Evolutionary conservation across 371 early-diverging fungal species (phyloP).

Genomic region (Capillidium rhysosporum): DNA sequence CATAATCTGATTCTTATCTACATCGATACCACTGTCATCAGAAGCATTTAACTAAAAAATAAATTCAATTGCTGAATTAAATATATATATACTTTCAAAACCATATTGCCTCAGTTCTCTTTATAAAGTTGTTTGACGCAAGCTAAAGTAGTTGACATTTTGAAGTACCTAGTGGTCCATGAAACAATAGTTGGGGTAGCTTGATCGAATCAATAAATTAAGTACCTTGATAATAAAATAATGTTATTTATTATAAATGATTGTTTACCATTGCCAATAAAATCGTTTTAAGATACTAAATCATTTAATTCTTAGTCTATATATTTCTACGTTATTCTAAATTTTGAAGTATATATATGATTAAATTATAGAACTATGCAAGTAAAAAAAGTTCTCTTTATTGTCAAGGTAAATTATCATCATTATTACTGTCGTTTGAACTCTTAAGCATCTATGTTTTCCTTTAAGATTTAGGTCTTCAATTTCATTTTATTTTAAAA

Average conservation of each 20-base stretch:
- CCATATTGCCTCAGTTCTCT: slow-evolving; percentile 55
- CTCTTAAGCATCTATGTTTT: no score
- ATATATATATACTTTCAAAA: slow-evolving; percentile 49
- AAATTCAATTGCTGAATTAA: not conserved
- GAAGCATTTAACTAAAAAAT: slow-evolving; percentile 81
- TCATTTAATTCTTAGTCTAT: slow-evolving; percentile 75
- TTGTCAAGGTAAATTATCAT: not conserved
- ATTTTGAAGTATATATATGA: no score
- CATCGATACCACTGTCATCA: slow-evolving; percentile 98
- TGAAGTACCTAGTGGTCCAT: slow-evolving; percentile 97
- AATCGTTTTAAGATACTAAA: slow-evolving; percentile 78
- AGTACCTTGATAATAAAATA: slow-evolving; percentile 27
- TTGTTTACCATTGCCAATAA: slow-evolving; percentile 59
- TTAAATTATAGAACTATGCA: not conserved
- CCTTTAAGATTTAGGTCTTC: no score
- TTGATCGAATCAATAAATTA: slow-evolving; percentile 68
- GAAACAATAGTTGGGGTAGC: slow-evolving; percentile 95
- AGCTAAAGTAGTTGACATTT: slow-evolving; percentile 91
- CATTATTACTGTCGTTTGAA: no score
- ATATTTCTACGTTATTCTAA: slow-evolving; percentile 76
- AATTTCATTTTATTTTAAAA: no score
- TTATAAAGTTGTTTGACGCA: slow-evolving; percentile 76
- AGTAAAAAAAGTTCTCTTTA: not conserved
- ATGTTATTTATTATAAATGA: not conserved
- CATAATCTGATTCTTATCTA: slow-evolving; percentile 96